These are phyloP conservation scores for Plasmodium berghei DNA, from an alignment of 169 alveolate species.

Conservation along the genomic window DNA sequence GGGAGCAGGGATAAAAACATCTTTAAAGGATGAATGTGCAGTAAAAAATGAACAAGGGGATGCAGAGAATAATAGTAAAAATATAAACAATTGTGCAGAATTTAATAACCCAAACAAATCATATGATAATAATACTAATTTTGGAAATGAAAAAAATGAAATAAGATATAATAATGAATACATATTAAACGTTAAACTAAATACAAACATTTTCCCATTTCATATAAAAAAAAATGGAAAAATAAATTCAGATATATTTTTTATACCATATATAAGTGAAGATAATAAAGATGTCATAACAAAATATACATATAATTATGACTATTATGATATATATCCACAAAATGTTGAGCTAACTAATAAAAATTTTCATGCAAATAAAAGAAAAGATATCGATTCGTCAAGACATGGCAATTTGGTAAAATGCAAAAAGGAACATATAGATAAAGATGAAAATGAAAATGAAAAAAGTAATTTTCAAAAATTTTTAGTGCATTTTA, in stretches of 20 bases:
- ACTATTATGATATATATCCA: conserved; percentile 52
- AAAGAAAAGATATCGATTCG: neutral
- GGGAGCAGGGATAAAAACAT: neutral
- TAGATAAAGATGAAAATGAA: conserved; percentile 12
- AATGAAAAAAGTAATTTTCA: conserved; percentile 25
- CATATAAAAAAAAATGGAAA: conserved; percentile 62
- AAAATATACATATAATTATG: conserved; percentile 46
- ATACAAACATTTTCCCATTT: conserved; percentile 49
- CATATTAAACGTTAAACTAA: neutral
- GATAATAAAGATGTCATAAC: conserved; percentile 46
- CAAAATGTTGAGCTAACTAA: conserved; percentile 25
- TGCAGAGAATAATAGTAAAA: neutral
- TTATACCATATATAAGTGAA: conserved; percentile 57
- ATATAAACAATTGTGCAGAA: no score
- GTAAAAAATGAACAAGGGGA: neutral
- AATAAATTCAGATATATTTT: conserved; percentile 52
- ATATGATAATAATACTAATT: no score
- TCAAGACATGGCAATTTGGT: neutral
- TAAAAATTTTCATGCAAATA: conserved; percentile 44
- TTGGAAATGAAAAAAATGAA: no score
- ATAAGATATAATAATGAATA: conserved; percentile 10
- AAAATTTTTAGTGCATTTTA: conserved; percentile 58
- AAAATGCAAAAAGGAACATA: conserved; percentile 9
- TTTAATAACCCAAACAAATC: no score
- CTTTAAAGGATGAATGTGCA: neutral